phyloP scores from a whole-genome alignment of 495 filamentous ascomycete species.

The Penicillium soppii region DNA sequence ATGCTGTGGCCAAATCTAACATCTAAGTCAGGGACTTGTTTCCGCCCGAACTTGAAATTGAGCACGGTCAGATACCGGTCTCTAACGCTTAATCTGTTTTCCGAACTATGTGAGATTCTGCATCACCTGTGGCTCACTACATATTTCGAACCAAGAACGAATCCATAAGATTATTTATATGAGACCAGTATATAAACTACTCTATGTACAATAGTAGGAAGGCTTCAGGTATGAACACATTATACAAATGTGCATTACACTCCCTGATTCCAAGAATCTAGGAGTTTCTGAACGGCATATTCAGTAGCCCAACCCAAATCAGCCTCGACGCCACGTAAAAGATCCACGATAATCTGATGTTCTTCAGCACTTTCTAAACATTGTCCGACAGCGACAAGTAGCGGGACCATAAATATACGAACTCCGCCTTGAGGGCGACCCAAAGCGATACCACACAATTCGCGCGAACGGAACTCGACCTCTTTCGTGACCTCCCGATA shows the following conservation, averaged over 20 bases:
- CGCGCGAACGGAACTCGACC: slow-evolving; percentile 39
- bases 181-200: too few relatives aligned
- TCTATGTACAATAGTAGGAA: too few relatives aligned
- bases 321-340: slow-evolving; percentile 38
- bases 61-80: too few relatives aligned
- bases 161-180: too few relatives aligned
- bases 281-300: slow-evolving; percentile 32
- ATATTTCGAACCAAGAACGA: too few relatives aligned
- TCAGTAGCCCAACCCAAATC: slow-evolving; percentile 41
- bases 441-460: slow-evolving; percentile 40
- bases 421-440: slow-evolving; percentile 36
- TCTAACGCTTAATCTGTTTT: too few relatives aligned
- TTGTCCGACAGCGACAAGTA: slow-evolving; percentile 40
- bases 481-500: slow-evolving; percentile 46
- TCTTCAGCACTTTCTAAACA: slow-evolving; percentile 36
- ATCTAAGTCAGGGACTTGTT: too few relatives aligned
- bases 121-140: too few relatives aligned
- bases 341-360: slow-evolving; percentile 36
- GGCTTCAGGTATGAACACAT: not conserved
- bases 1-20: not conserved
- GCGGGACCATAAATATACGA: slow-evolving; percentile 37
- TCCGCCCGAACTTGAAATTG: too few relatives aligned
- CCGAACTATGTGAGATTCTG: too few relatives aligned
- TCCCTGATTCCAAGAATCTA: slow-evolving; percentile 31
- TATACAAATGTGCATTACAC: not conserved